phyloP scores from a whole-genome alignment of 805 yeast species.

The Kluyveromyces lactis region DNA sequence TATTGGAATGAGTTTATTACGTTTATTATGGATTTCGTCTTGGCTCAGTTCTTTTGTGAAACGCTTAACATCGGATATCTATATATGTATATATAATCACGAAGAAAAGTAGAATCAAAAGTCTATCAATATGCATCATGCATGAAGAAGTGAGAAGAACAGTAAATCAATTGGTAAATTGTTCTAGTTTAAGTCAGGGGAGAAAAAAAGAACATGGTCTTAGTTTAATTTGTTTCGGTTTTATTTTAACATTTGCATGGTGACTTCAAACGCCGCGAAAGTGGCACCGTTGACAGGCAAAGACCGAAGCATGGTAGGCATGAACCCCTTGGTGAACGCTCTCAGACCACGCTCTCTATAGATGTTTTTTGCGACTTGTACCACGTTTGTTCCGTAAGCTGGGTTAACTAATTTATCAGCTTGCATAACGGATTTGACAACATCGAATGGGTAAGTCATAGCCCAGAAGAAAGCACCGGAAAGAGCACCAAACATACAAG shows the following conservation, averaged over 20 bases:
- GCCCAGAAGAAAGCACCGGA: constrained; percentile 90
- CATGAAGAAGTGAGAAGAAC: too few species aligned
- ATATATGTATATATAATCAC: too few species aligned
- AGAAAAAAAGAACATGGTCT: too few species aligned
- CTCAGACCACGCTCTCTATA: constrained; percentile 51
- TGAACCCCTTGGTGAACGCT: constrained; percentile 86
- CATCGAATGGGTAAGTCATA: constrained; percentile 80
- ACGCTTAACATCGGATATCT: too few species aligned
- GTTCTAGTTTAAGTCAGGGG: too few species aligned
- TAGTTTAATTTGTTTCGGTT: too few species aligned
- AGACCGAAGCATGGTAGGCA: constrained; percentile 90
- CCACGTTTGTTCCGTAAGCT: constrained; percentile 45
- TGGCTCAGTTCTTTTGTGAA: too few species aligned
- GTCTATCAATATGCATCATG: too few species aligned
- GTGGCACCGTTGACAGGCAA: constrained; percentile 98
- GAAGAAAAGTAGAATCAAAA: too few species aligned
- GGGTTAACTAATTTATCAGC: constrained; percentile 58
- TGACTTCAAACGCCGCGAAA: constrained; percentile 84
- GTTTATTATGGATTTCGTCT: too few species aligned
- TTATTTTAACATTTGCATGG: constrained; percentile 51
- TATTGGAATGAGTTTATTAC: too few species aligned
- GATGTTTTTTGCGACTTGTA: constrained; percentile 52
- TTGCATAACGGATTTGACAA: constrained; percentile 83
- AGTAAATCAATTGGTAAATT: too few species aligned
- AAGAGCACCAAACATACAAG: constrained; percentile 81